These are phyloP conservation scores for Spathaspora arborariae DNA, from an alignment of 805 yeast species.

Conservation along the genomic window DNA sequence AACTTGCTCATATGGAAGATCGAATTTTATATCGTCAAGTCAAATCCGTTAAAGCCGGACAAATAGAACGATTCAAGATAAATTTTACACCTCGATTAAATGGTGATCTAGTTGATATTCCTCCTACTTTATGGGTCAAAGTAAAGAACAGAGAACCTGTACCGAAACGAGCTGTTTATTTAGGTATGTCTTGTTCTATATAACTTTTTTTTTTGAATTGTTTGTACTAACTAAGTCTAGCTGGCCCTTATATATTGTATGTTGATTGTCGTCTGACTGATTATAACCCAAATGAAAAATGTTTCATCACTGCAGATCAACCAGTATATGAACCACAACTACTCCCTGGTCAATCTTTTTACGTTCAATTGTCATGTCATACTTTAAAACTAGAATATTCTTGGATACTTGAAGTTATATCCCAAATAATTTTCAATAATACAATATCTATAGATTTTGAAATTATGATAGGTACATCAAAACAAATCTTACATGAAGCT, in stretches of 20 bases:
- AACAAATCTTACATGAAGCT: slow-evolving; percentile 28
- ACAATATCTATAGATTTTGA: slow-evolving; percentile 67
- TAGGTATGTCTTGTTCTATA: slow-evolving; percentile 19
- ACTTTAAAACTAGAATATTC: slow-evolving; percentile 53
- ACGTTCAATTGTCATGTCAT: slow-evolving; percentile 61
- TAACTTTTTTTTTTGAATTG: not conserved
- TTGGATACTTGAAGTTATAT: slow-evolving; percentile 79
- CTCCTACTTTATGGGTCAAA: slow-evolving; percentile 43
- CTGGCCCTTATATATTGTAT: slow-evolving; percentile 87
- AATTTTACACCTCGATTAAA: slow-evolving; percentile 39
- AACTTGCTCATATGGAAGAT: slow-evolving; percentile 10
- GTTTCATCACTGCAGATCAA: slow-evolving; percentile 72
- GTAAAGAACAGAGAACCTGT: slow-evolving; percentile 71
- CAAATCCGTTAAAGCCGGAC: slow-evolving; percentile 53
- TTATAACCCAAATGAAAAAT: slow-evolving; percentile 49
- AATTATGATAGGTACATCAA: slow-evolving; percentile 50
- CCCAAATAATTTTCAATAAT: slow-evolving; percentile 74
- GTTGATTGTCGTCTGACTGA: slow-evolving; percentile 73
- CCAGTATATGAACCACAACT: slow-evolving; percentile 72
- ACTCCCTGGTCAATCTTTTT: slow-evolving; percentile 62
- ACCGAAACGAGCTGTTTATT: slow-evolving; percentile 73
- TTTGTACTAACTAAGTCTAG: slow-evolving; percentile 14
- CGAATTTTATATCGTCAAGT: slow-evolving; percentile 31
- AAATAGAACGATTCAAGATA: slow-evolving; percentile 52
- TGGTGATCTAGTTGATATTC: slow-evolving; percentile 9